A percentile compares a stretch with the other conserved stretches of the same genome.
These are phyloP conservation scores for Kwoniella mangroviensis DNA, from an alignment of 768 basidiomycete genomes.

Conservation along the genomic window DNA sequence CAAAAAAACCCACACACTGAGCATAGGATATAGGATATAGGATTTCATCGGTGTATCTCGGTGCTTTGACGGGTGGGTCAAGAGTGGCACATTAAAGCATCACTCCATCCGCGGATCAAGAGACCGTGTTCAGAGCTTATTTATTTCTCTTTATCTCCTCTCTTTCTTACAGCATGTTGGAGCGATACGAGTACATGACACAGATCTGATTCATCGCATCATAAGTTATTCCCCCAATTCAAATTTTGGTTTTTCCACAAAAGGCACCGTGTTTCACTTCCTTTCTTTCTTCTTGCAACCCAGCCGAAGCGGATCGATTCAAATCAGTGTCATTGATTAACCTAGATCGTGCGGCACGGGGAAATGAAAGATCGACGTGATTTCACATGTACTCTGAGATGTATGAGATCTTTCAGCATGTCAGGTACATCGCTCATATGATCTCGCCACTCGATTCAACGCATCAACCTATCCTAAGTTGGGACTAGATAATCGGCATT, in stretches of 20 bases:
- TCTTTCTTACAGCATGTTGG: background rate
- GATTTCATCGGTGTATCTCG: background rate
- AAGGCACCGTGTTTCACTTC: constrained; percentile 1
- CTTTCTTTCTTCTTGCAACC: background rate
- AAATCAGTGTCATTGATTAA: background rate
- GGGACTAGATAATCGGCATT: too few relatives aligned
- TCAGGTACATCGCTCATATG: background rate
- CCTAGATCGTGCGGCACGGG: background rate
- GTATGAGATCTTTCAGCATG: background rate
- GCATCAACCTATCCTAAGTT: background rate
- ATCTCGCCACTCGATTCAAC: background rate
- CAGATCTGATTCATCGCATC: background rate
- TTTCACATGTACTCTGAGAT: background rate
- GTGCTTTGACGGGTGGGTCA: background rate
- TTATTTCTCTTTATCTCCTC: background rate
- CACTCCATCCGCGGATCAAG: background rate
- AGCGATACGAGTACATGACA: too few relatives aligned
- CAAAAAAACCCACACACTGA: background rate
- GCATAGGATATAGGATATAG: background rate
- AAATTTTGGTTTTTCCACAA: background rate
- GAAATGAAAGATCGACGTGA: background rate
- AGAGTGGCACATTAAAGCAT: background rate
- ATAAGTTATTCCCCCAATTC: background rate
- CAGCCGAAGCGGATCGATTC: background rate
- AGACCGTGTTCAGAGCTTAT: background rate